Percentiles rank a stretch among this genome's conserved stretches.
phyloP scores from a whole-genome alignment of 2,329 filamentous ascomycete species.

The Teratosphaeria destructans region DNA sequence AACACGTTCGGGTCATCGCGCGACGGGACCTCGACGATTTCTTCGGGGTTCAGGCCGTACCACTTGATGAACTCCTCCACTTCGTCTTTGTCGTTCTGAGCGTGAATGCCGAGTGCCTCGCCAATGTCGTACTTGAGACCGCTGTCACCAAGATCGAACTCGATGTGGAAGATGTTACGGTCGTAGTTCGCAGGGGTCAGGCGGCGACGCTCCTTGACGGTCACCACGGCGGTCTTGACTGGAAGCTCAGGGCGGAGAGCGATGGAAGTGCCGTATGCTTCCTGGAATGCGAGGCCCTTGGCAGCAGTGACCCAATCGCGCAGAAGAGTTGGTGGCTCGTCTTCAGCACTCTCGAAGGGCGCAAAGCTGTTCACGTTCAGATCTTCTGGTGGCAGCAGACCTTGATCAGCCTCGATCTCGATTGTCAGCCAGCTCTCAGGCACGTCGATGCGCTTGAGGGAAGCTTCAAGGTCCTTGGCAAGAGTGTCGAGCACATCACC shows the following conservation, averaged over 20 bases:
- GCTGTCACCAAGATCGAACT: constrained; percentile 87
- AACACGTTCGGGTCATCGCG: constrained; percentile 64
- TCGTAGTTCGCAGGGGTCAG: constrained; percentile 83
- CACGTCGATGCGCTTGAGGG: constrained; percentile 62
- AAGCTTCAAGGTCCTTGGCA: constrained; percentile 51
- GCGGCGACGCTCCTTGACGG: constrained; percentile 89
- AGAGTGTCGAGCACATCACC: constrained; percentile 53
- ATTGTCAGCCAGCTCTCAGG: constrained; percentile 71
- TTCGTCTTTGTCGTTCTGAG: constrained; percentile 74
- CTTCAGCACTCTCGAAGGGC: constrained; percentile 64
- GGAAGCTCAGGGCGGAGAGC: constrained; percentile 74
- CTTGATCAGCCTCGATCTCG: constrained; percentile 46
- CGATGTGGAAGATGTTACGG: constrained; percentile 99
- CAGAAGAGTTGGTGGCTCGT: constrained; percentile 55
- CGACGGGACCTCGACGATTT: constrained; percentile 82
- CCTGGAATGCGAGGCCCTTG: constrained; percentile 85
- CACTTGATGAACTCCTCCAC: constrained; percentile 78
- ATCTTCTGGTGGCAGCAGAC: constrained; percentile 48
- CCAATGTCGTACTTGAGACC: constrained; percentile 95
- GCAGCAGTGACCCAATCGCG: constrained; percentile 74
- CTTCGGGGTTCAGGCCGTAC: constrained; percentile 74
- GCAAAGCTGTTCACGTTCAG: constrained; percentile 74
- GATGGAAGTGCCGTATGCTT: constrained; percentile 69
- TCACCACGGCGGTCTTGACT: constrained; percentile 76
- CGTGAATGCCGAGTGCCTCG: constrained; percentile 91